phyloP scores from a whole-genome alignment of 345 rosid species.

The Brassica incana region DNA sequence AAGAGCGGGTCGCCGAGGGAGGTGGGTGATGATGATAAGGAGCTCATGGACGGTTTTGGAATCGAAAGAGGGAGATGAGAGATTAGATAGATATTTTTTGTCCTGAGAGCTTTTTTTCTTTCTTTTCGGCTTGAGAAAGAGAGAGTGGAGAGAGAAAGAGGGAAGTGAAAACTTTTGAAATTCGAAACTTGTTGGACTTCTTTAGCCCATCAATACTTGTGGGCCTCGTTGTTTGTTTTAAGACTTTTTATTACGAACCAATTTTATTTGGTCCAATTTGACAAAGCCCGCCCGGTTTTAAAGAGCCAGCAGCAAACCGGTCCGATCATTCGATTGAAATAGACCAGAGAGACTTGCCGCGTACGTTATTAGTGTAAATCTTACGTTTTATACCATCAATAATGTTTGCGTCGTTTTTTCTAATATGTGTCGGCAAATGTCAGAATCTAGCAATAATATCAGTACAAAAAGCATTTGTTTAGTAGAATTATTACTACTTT shows the following conservation, averaged over 20 bases:
- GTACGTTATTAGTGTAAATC: background rate
- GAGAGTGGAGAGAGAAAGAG: conserved; percentile 5
- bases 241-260: background rate
- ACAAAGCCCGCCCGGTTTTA: background rate
- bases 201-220: background rate
- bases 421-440: background rate
- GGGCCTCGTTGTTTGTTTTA: conserved; percentile 13
- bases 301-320: background rate
- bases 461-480: background rate
- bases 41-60: background rate
- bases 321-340: background rate
- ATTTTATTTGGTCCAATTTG: no score
- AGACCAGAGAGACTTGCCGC: background rate
- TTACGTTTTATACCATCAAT: background rate
- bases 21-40: background rate
- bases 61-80: background rate
- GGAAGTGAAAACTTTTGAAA: conserved; percentile 19
- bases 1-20: conserved; percentile 50
- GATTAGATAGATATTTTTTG: background rate
- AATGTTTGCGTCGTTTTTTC: background rate
- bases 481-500: no score
- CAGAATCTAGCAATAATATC: background rate
- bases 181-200: conserved; percentile 24
- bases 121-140: background rate
- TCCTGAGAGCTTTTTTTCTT: no score